Percentiles rank a stretch among this genome's conserved stretches.
Evolutionary conservation across 148 eudicot genomes (phyloP).

Genomic region (Chenopodium album): DNA sequence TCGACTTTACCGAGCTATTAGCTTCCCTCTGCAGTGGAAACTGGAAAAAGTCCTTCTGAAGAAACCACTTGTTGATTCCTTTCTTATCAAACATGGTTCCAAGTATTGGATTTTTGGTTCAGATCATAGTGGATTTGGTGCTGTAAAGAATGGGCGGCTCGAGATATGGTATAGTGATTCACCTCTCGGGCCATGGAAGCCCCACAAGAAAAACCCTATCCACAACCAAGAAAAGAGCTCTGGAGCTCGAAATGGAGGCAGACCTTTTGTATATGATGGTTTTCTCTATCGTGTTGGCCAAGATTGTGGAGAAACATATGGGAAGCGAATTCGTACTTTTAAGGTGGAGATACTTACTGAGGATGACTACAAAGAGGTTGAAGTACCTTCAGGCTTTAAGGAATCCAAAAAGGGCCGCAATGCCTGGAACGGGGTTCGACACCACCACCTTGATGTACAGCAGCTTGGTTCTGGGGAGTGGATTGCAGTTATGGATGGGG

Average conservation of each 20-base stretch:
- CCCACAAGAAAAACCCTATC: slow-evolving; percentile 80
- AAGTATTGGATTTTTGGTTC: slow-evolving; percentile 95
- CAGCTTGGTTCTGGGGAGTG: slow-evolving; percentile 69
- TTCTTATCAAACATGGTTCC: slow-evolving; percentile 51
- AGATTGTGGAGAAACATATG: slow-evolving; percentile 89
- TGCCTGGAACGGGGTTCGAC: slow-evolving; percentile 86
- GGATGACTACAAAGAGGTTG: slow-evolving; percentile 65
- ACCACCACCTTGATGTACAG: slow-evolving; percentile 89
- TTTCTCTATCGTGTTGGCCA: slow-evolving; percentile 79
- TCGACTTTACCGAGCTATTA: slow-evolving; percentile 67
- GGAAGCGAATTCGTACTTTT: slow-evolving; percentile 64
- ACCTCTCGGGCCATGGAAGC: slow-evolving; percentile 92
- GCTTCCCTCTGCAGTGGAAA: slow-evolving; percentile 79
- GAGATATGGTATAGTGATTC: slow-evolving; percentile 89
- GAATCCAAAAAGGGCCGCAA: slow-evolving; percentile 69
- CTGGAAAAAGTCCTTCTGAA: slow-evolving; percentile 67
- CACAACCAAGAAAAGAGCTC: slow-evolving; percentile 54
- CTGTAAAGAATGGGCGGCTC: slow-evolving; percentile 75
- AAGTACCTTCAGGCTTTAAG: slow-evolving; percentile 61
- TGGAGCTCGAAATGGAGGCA: slow-evolving; percentile 93
- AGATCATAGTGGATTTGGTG: slow-evolving; percentile 71
- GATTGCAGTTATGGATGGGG: slow-evolving; percentile 88
- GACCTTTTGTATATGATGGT: slow-evolving; percentile 77
- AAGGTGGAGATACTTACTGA: slow-evolving; percentile 63
- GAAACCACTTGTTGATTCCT: slow-evolving; percentile 83